Conservation (phyloP, 2,329 filamentous ascomycete genomes). For the Phoma sp. region DNA sequence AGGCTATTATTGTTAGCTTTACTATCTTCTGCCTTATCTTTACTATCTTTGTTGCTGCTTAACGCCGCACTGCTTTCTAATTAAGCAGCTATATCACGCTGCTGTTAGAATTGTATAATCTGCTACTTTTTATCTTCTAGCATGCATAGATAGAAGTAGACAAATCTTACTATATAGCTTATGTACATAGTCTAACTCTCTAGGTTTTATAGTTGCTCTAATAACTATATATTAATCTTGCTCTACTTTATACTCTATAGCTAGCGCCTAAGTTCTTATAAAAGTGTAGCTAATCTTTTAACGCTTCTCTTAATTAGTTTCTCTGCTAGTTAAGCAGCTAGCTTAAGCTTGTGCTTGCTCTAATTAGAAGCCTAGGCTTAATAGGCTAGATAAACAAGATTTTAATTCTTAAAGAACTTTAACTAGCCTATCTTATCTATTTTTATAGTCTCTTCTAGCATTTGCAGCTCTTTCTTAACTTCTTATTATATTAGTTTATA, state of each 20-base stretch:
- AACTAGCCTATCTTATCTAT: background rate
- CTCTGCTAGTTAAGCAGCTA: background rate
- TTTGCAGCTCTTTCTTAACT: background rate
- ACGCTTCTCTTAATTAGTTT: background rate
- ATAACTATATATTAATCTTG: background rate
- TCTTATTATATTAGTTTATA: background rate
- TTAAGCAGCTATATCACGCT: background rate
- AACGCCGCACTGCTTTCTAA: background rate
- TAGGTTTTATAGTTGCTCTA: background rate
- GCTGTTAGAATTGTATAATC: background rate
- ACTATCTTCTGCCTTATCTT: background rate
- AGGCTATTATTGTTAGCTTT: conserved; percentile 9
- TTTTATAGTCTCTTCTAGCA: background rate
- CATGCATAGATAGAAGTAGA: background rate
- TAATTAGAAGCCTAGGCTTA: background rate
- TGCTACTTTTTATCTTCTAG: background rate
- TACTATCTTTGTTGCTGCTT: conserved; percentile 5
- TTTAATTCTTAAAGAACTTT: background rate
- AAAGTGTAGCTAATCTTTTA: background rate
- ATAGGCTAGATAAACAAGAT: background rate
- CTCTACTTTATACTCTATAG: background rate
- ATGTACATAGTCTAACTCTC: background rate
- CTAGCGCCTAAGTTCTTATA: background rate
- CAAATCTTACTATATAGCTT: background rate
- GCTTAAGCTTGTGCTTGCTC: background rate